These are phyloP conservation scores for Coccinonectria pachysandricola DNA, from an alignment of 2,329 filamentous ascomycete genomes.

Conservation along the genomic window DNA sequence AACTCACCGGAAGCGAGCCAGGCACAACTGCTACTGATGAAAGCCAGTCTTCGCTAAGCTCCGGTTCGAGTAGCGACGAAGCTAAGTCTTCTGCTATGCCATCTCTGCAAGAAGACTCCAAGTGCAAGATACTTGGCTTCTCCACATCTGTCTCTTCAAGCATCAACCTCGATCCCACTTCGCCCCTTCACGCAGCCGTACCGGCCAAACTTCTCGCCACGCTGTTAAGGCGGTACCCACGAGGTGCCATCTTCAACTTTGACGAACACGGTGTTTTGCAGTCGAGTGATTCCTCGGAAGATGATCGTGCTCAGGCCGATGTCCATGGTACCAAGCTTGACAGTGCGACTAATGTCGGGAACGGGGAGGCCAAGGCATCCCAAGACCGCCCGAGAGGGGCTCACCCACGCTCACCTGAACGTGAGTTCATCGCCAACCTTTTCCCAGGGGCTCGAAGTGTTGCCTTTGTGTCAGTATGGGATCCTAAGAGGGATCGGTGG, in stretches of 20 bases:
- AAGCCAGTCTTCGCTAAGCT: slow-evolving; percentile 2
- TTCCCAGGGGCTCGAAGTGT: slow-evolving; percentile 36
- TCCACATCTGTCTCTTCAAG: slow-evolving; percentile 25
- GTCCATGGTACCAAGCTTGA: too few species aligned
- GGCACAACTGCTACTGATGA: slow-evolving; percentile 9
- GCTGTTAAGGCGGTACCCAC: slow-evolving; percentile 34
- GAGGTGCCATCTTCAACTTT: slow-evolving; percentile 36
- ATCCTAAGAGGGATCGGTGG: slow-evolving; percentile 34
- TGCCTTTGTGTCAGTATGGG: slow-evolving; percentile 38
- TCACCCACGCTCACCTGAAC: slow-evolving; percentile 1
- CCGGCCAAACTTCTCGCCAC: slow-evolving; percentile 28
- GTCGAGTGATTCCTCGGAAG: slow-evolving; percentile 22
- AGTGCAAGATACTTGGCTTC: slow-evolving; percentile 29
- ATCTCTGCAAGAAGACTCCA: slow-evolving; percentile 3
- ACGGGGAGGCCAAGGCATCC: background rate
- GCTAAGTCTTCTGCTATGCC: slow-evolving; percentile 1
- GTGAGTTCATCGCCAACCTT: slow-evolving; percentile 9
- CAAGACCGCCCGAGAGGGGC: background rate
- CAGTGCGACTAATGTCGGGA: background rate
- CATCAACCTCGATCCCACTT: slow-evolving; percentile 18
- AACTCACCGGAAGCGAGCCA: slow-evolving; percentile 9
- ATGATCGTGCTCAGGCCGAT: too few species aligned
- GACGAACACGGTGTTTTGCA: slow-evolving; percentile 27
- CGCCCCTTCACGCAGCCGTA: slow-evolving; percentile 16
- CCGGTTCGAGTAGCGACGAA: slow-evolving; percentile 21